Evolutionary conservation across 2,329 filamentous ascomycete species (phyloP), one percentile per base, ranked within the genome.

Genomic region (Diplodia mutila): DNA sequence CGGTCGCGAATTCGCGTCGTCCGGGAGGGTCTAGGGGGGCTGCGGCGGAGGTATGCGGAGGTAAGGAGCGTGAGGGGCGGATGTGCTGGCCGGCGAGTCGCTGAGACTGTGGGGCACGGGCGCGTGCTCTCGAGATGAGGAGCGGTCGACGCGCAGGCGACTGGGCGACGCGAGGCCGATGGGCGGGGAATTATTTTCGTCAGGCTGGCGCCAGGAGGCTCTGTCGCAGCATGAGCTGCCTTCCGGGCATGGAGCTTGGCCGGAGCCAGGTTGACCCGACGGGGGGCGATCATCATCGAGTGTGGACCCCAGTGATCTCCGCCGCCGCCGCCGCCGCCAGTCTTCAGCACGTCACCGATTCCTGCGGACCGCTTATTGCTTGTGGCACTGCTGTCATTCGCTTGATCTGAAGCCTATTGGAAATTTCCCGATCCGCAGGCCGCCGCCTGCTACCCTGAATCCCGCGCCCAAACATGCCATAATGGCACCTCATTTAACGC

Each of bases 41-140:
- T 9, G 75, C 59, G 59, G 59, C 59, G 59, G 59, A 75, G 61
- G 73, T 71, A 63, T 8, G 57, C 51, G 27, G 69, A 69, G 16
- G 71, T 75, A 21, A 67, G 64, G 52, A 63, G 59, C 59, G 67
- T 73, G 18, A 69, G 66, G 61, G 61, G 66, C 61, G 66, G 66
- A 68, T 49, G 42, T 51, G 42, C 49, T 63, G 42, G 59, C 42
- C 57, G 65, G 42, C 37, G 27, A 39, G 65, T 39, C 32, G 29
- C 65, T 42, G 65, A 52, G 23, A 48, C 23, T 42, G 46, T 32
- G 65, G 52, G 16, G 65, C 39, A 9, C 53, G 37, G 32, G 46
- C 65, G 57, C 48, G 48, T 53, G 49, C 39, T 46, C 39, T 23
- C 53, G 32, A 32, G 21, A 21, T 55, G 59, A 32, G 57, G 54